These are phyloP conservation scores for Trypanosoma congolense DNA, from an alignment of 208 protist species.

Conservation along the genomic window DNA sequence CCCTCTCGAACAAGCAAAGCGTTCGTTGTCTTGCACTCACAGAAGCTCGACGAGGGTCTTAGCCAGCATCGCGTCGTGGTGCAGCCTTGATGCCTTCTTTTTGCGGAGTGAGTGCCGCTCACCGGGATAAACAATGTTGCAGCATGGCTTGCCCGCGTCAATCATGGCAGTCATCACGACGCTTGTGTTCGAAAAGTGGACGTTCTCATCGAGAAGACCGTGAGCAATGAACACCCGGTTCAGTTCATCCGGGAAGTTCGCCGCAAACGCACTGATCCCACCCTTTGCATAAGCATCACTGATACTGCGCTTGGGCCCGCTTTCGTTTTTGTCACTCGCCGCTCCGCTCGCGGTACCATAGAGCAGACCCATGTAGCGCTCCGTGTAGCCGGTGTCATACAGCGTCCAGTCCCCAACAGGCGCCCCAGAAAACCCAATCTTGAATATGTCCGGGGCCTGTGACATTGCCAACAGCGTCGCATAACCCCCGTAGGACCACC, in stretches of 20 bases:
- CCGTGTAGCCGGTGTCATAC: conserved; percentile 90
- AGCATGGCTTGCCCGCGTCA: conserved; percentile 77
- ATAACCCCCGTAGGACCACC: conserved; percentile 90
- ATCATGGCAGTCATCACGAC: conserved; percentile 74
- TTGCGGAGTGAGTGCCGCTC: conserved; percentile 86
- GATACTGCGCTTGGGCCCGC: conserved; percentile 8
- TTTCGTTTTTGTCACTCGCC: background rate
- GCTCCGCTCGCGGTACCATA: conserved; percentile 28
- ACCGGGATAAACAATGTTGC: conserved; percentile 79
- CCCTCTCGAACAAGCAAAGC: too few species aligned
- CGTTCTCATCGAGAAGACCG: conserved; percentile 92
- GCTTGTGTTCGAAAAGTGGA: conserved; percentile 86
- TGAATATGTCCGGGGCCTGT: conserved; percentile 72
- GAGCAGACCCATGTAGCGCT: conserved; percentile 81
- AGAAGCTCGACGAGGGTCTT: conserved; percentile 63
- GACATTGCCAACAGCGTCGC: conserved; percentile 81
- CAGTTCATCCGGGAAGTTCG: conserved; percentile 75
- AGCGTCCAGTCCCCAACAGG: conserved; percentile 83
- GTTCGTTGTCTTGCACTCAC: too few species aligned
- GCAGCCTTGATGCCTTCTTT: conserved; percentile 50
- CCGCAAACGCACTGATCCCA: conserved; percentile 52
- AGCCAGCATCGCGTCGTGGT: conserved; percentile 72
- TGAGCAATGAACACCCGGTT: conserved; percentile 90
- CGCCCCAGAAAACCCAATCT: conserved; percentile 76
- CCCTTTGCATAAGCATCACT: conserved; percentile 55